phyloP scores from a whole-genome alignment of 2,329 filamentous ascomycete genomes.

The Colletotrichum phormii region DNA sequence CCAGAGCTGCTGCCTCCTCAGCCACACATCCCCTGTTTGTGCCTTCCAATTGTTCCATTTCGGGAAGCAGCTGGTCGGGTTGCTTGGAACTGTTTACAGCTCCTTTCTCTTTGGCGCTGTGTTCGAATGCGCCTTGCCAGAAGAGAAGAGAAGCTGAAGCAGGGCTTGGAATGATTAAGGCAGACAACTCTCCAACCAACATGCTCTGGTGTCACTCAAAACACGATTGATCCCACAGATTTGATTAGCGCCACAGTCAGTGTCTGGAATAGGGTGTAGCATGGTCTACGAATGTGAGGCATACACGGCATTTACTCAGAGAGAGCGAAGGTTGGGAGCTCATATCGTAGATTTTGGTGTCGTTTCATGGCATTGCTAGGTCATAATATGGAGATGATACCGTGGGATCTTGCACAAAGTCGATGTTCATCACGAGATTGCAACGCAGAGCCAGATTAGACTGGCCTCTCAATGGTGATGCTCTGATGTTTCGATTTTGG shows the following conservation, averaged over 20 bases:
- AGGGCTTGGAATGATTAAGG: not conserved
- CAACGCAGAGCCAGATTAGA: not conserved
- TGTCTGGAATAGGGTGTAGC: too few species aligned
- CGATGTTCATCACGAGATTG: not conserved
- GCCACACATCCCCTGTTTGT: conserved; percentile 16
- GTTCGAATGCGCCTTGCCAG: not conserved
- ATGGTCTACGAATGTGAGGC: not conserved
- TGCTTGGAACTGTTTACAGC: not conserved
- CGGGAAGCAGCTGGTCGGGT: conserved; percentile 17
- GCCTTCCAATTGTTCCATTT: conserved; percentile 8
- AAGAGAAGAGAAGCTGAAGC: not conserved
- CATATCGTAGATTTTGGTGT: not conserved
- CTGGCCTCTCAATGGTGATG: not conserved
- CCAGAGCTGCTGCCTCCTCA: conserved; percentile 30
- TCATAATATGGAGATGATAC: not conserved
- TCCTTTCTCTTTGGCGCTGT: not conserved
- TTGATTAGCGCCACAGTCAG: too few species aligned
- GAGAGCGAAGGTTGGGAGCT: not conserved
- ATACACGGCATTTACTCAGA: not conserved
- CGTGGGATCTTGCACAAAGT: not conserved
- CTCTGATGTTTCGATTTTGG: not conserved
- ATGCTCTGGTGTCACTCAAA: not conserved
- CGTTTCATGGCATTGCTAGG: not conserved
- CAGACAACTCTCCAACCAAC: not conserved
- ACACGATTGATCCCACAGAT: not conserved